Evolutionary conservation across 2,329 filamentous ascomycete genomes (phyloP).

Genomic region (Fusarium chlamydosporum): DNA sequence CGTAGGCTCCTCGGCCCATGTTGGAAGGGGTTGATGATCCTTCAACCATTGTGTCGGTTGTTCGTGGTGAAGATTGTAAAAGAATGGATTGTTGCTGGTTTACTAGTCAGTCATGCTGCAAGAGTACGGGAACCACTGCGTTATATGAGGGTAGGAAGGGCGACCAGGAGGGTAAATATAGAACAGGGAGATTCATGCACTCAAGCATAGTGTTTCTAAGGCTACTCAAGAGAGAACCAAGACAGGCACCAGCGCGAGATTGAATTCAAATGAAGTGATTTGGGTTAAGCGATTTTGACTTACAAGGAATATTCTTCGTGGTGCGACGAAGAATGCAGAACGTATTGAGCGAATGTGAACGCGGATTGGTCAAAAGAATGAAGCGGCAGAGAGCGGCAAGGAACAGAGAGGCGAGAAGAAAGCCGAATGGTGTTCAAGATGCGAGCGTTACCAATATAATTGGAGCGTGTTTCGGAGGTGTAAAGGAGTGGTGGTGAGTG

Average conservation of each 20-base stretch:
- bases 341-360: conserved; percentile 38
- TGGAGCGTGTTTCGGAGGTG: conserved; percentile 51
- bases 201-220: neutral
- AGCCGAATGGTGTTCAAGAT: conserved; percentile 54
- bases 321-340: conserved; percentile 49
- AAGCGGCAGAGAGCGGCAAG: conserved; percentile 39
- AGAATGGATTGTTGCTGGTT: conserved; percentile 23
- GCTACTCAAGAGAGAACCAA: conserved; percentile 10
- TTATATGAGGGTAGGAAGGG: neutral
- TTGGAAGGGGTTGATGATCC: conserved; percentile 56
- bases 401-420: conserved; percentile 41
- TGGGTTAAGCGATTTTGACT: conserved; percentile 54
- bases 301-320: conserved; percentile 52
- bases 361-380: conserved; percentile 41
- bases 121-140: neutral
- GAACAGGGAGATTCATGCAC: neutral
- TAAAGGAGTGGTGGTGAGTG: conserved; percentile 46
- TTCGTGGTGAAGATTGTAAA: conserved; percentile 40
- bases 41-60: conserved; percentile 56
- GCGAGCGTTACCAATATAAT: conserved; percentile 57
- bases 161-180: conserved; percentile 8
- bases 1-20: conserved; percentile 67
- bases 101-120: conserved; percentile 38
- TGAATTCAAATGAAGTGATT: conserved; percentile 16
- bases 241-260: conserved; percentile 22